Evolutionary conservation across 108 stramenopile species (phyloP), one percentile per base, ranked within the genome.

Genomic region (Nitzschia sp.): DNA sequence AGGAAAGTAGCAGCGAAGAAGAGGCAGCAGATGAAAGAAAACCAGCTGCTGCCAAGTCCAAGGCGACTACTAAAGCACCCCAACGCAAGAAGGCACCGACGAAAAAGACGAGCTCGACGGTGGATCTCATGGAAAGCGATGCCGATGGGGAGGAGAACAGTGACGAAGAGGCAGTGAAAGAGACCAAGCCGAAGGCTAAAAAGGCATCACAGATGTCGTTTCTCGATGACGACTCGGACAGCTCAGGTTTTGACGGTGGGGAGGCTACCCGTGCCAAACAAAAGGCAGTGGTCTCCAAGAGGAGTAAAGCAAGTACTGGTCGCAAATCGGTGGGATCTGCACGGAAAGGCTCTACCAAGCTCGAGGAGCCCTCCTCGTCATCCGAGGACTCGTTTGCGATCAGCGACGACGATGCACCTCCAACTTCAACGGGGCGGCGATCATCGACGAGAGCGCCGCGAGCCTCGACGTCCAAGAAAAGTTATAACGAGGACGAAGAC

Each of bases 401-500:
- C 28, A 57, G 31, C 31, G 31, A 33, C n/a, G 56, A 57, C 56
- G 27, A 57, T 33, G 56, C 23, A 57, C 13, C 15, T 16, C 56
- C 27, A 5, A 11, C 21, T 19, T 19, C 48, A 8, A 19, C 38
- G 6, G 9, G 19, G 21, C 48, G 48, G 9, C 48, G 48, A 50
- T 50, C 21, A n/a, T 50, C 48, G 4, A 57, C 28, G 29, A 29
- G 56, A 57, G 11, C 28, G 5, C 56, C 56, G 5, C 27, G 60
- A 33, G 45, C 33, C 32, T 45, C 61, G 58, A 45, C 34, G 44
- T 29, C 53, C 48, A 62, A 48, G 61, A 41, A 30, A 11, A 71
- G 19, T 30, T 38, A 76, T 52, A 72, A 69, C 9, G 74, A 67
- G 21, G 65, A 67, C 16, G 70, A 76, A 4, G 68, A 68, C 25